Base-by-base conservation (phyloP, 106 monocot species). In the Allium cepa region DNA sequence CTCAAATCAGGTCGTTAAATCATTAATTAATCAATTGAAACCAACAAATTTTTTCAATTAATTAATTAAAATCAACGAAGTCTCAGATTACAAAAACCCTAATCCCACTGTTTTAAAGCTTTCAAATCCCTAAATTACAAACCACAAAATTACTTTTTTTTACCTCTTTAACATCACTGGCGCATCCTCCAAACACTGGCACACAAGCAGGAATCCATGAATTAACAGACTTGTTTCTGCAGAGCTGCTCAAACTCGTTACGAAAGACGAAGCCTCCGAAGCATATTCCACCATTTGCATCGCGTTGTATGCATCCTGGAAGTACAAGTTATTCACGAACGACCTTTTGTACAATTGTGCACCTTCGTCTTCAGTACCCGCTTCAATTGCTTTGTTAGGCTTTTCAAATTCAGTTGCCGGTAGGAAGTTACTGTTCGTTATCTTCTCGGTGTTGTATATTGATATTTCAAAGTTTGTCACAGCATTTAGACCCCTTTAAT, bases 381-480 rank as follows among this genome's bases (percentile, higher is more conserved):
- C 46, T 67, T 73, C 73, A 7, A 56, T 56, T 12, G 63, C 63
- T 65, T 84, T 84, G 67, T 59, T 86, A 53, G 82, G 82, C 73
- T 89, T 65, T 0, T 83, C 99, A 10, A 79, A 82, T 46, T 90
- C 99, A n/a, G 76, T 79, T 0, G 90, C 61, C 13, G 92, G 85
- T 13, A 99, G 79, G 17, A 90, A 87, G 60, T 74, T 83, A 63
- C 99, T 93, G 0, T 84, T 86, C 53, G 82, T 82, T 53, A 99
- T 99, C 65, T 83, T 99, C 52, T 93, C 93, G 0, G 93, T 93
- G 48, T 99, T 81, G 68, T 99, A 99, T 48, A 85, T 75, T 8
- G 90, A 84, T 52, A 99, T 93, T 70, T 93, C 93, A 47, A 99
- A 99, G 87, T 99, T 99, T 8, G 99, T 99, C 6, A 99, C 99